phyloP scores from a whole-genome alignment of 1,284 basidiomycete genomes.

The Austropuccinia psidii region DNA sequence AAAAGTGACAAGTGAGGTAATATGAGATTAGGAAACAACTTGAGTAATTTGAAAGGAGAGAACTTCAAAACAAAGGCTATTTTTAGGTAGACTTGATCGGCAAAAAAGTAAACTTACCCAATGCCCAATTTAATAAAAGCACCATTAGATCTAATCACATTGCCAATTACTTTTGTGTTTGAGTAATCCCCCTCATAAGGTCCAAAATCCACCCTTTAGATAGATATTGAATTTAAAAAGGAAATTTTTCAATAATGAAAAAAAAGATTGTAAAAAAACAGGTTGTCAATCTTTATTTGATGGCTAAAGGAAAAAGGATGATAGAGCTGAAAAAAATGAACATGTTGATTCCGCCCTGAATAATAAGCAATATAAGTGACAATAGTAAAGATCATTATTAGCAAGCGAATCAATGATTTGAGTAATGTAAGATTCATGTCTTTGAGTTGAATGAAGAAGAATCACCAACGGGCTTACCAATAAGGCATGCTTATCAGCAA shows the following conservation, averaged over 20 bases:
- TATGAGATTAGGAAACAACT: too few species aligned
- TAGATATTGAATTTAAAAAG: background rate
- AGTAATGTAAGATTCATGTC: background rate
- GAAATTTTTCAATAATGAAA: background rate
- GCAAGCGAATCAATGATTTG: background rate
- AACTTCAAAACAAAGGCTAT: background rate
- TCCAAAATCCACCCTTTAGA: constrained; percentile 26
- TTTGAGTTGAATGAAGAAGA: background rate
- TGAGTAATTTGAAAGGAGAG: background rate
- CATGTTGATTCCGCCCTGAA: constrained; percentile 36
- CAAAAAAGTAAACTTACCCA: constrained; percentile 2
- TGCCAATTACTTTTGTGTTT: constrained; percentile 21
- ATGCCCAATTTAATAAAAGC: constrained; percentile 35
- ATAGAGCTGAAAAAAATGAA: background rate
- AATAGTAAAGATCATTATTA: background rate
- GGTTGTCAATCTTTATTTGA: background rate
- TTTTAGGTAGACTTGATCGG: too few species aligned
- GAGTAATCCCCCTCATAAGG: constrained; percentile 30
- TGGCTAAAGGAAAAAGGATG: background rate
- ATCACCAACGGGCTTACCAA: constrained; percentile 12
- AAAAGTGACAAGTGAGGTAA: background rate
- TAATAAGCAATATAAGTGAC: background rate
- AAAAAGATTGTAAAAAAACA: background rate
- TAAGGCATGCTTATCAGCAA: constrained; percentile 27
- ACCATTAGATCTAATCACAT: constrained; percentile 27